Evolutionary conservation across 2,329 filamentous ascomycete genomes (phyloP).

Genomic region (Meredithiella fracta): DNA sequence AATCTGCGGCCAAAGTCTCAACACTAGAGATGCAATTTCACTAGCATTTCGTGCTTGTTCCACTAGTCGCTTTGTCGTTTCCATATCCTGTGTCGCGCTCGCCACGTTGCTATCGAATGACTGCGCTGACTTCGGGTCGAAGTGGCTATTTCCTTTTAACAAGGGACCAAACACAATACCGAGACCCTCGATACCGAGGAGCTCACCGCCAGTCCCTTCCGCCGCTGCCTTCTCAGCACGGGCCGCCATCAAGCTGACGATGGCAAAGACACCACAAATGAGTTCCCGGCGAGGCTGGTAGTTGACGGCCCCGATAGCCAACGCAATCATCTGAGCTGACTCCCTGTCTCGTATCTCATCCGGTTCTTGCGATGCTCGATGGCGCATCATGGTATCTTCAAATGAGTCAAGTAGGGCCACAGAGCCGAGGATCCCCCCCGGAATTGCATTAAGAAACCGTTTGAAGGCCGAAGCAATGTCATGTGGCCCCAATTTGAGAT

Average conservation of each 20-base stretch:
- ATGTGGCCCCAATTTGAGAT: constrained; percentile 43
- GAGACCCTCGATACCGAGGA: constrained; percentile 44
- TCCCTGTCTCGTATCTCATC: constrained; percentile 38
- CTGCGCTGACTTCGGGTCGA: constrained; percentile 1
- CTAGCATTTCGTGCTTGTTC: constrained; percentile 44
- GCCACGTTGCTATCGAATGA: background rate
- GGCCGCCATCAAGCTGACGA: constrained; percentile 44
- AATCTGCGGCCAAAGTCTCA: constrained; percentile 45
- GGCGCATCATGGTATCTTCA: constrained; percentile 21
- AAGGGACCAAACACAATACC: constrained; percentile 51
- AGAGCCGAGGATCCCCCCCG: constrained; percentile 50
- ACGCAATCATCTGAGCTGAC: constrained; percentile 47
- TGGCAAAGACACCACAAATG: constrained; percentile 50
- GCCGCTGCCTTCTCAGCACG: constrained; percentile 34
- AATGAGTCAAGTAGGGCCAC: constrained; percentile 44
- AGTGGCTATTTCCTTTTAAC: constrained; percentile 29
- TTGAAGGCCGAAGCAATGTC: constrained; percentile 55
- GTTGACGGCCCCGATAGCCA: constrained; percentile 42
- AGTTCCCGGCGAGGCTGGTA: constrained; percentile 45
- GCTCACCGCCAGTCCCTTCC: constrained; percentile 11
- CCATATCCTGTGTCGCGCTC: background rate
- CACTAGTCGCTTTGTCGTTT: constrained; percentile 19
- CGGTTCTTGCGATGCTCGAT: constrained; percentile 28
- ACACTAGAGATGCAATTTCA: constrained; percentile 46
- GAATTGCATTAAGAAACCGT: constrained; percentile 43